These are phyloP conservation scores for Pseudonitzschia multistriata DNA, from an alignment of 108 stramenopile genomes.

Conservation along the genomic window DNA sequence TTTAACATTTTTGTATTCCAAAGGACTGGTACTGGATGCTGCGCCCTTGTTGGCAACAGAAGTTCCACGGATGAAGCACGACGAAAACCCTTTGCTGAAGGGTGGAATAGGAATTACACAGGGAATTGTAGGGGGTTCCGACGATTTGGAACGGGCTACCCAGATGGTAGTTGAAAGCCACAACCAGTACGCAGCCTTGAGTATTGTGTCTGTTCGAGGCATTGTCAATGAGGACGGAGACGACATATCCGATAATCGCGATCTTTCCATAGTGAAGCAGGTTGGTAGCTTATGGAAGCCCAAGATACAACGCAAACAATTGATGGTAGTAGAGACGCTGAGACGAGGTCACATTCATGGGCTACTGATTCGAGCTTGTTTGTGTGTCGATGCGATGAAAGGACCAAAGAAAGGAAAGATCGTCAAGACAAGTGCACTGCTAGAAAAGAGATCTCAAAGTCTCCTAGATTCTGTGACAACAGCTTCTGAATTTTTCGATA, in stretches of 20 bases:
- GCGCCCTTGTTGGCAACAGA: conserved; percentile 49
- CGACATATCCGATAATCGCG: conserved; percentile 64
- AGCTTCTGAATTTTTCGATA: conserved; percentile 24
- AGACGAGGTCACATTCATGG: conserved; percentile 59
- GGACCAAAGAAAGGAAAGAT: conserved; percentile 81
- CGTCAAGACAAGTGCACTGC: conserved; percentile 45
- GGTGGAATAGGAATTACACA: conserved; percentile 47
- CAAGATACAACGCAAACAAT: conserved; percentile 20
- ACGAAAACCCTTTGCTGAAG: conserved; percentile 32
- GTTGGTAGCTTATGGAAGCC: conserved; percentile 41
- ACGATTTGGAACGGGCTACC: conserved; percentile 54
- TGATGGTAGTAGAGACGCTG: conserved; percentile 44
- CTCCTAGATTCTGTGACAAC: conserved; percentile 31
- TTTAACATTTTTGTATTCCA: conserved; percentile 56
- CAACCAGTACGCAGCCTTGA: conserved; percentile 58
- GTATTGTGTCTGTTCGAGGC: conserved; percentile 23
- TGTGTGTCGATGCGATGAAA: conserved; percentile 56
- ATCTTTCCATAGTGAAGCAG: conserved; percentile 49
- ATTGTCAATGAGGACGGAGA: conserved; percentile 21
- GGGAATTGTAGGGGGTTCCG: conserved; percentile 66
- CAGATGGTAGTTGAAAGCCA: conserved; percentile 56
- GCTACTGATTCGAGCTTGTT: conserved; percentile 58
- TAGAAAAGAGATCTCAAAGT: conserved; percentile 52
- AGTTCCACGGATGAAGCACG: conserved; percentile 17
- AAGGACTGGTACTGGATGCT: conserved; percentile 66